Evolutionary conservation across 2,329 filamentous ascomycete species (phyloP), one percentile per base, ranked within the genome.

Genomic region (Fusarium ambrosium): DNA sequence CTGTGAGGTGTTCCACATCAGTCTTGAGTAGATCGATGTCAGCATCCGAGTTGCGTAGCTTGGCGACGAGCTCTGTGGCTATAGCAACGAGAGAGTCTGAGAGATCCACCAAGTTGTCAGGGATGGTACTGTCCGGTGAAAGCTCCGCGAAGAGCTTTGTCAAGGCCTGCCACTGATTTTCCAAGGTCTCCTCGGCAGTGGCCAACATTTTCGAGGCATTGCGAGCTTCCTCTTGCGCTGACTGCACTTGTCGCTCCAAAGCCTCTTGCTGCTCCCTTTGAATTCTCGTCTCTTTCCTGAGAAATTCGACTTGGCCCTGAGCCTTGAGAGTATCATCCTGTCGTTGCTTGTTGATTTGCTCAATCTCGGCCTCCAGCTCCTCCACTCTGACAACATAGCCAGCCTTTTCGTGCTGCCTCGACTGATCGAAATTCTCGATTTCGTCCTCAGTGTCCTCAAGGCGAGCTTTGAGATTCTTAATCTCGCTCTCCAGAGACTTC

Each of bases 371-470:
- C 78, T 95, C 90, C 1, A 98, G 87, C 10, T 87, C 86, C 55
- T 90, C 90, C 36, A 95, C 86, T 68, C 88, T 92, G 56, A 93
- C 90, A 72, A 96, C 92, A 53, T 92, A 88, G 3, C 89, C 89
- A 5, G 90, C 90, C 79, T 92, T 94, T 78, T 97, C 94, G 76
- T 97, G 92, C 75, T 98, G 95, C 51, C 94, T 90, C 45, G 93
- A 95, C 77, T 95, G 94, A 48, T 94, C 89, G 64, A 96, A 90
- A 69, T 95, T 90, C 77, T 98, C 95, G 62, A 98, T 90, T 80
- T 98, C 95, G 78, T 98, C 95, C 83, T 99, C 97, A 7, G 93
- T 89, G 77, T 98, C 95, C 80, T 98, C 97, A 1, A 97, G 86
- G 62, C 92, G 93, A 64, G 92, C 87, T 79, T 93, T 95, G 67